phyloP scores from a whole-genome alignment of 345 rosid genomes.

The Brassica nigra region DNA sequence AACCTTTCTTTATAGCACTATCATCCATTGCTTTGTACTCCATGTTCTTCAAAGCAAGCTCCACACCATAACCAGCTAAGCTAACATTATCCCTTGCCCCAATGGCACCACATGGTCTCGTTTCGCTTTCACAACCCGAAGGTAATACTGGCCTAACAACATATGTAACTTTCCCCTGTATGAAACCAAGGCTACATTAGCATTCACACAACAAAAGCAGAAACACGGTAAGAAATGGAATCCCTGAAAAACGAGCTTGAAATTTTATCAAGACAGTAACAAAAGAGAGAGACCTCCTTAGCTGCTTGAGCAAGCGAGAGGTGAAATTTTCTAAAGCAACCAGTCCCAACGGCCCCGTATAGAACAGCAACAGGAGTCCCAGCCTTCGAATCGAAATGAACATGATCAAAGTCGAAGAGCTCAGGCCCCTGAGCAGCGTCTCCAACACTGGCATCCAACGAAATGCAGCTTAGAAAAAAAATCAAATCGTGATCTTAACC shows the following conservation, averaged over 20 bases:
- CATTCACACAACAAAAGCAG: constrained; percentile 22
- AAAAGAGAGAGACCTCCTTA: constrained; percentile 54
- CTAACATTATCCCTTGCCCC: constrained; percentile 73
- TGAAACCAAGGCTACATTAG: constrained; percentile 27
- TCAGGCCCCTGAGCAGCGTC: constrained; percentile 75
- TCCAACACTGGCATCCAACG: constrained; percentile 50
- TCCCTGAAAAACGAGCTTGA: constrained; percentile 5
- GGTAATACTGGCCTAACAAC: constrained; percentile 94
- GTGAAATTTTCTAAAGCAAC: constrained; percentile 83
- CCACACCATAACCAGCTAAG: constrained; percentile 98
- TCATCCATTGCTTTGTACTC: constrained; percentile 99
- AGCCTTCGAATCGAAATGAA: constrained; percentile 62
- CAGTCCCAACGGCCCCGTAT: constrained; percentile 92
- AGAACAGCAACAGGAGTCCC: constrained; percentile 70
- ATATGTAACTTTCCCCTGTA: constrained; percentile 84
- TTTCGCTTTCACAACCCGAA: constrained; percentile 75
- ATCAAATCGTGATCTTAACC: constrained; percentile 13
- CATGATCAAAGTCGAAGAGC: constrained; percentile 83
- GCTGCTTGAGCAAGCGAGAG: constrained; percentile 65
- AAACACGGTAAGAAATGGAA: background rate
- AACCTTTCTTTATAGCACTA: constrained; percentile 88
- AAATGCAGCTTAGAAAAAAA: constrained; percentile 16
- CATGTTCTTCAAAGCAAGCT: constrained; percentile 99
- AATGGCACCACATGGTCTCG: constrained; percentile 77
- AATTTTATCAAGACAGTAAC: background rate